Evolutionary conservation across 192 early-diverging fungal genomes (phyloP).

Genomic region (Lobosporangium transversale): DNA sequence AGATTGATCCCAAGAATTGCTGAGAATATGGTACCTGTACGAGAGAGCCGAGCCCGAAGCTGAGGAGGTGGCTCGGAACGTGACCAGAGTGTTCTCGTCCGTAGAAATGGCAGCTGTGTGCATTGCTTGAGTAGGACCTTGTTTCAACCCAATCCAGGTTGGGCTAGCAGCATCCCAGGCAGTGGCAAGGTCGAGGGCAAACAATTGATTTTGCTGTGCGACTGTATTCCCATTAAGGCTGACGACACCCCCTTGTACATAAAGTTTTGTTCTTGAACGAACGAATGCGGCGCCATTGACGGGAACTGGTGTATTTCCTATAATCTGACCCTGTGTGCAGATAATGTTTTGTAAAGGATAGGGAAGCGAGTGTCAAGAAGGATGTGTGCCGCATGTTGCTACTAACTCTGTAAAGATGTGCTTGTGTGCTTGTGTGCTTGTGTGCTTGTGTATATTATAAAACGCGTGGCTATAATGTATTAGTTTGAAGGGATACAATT

Average conservation of each 20-base stretch:
- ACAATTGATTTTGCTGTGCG: constrained; percentile 21
- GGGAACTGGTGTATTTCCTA: neutral
- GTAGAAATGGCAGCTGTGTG: constrained; percentile 9
- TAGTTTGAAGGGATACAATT: no score
- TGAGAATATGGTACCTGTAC: neutral
- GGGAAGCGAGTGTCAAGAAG: no score
- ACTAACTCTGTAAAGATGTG: no score
- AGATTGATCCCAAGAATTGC: constrained; percentile 12
- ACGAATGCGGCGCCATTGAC: constrained; percentile 8
- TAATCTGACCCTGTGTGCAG: neutral
- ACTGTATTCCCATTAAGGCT: constrained; percentile 5
- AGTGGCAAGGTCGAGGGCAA: constrained; percentile 6
- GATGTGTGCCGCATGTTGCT: no score
- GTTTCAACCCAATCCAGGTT: constrained; percentile 10
- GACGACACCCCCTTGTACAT: constrained; percentile 12
- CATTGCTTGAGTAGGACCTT: constrained; percentile 3
- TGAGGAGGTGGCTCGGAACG: neutral
- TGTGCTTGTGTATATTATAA: no score
- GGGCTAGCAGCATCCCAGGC: constrained; percentile 1
- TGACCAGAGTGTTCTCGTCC: constrained; percentile 12
- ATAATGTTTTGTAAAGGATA: no score
- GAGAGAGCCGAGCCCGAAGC: constrained; percentile 4
- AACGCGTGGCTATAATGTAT: no score
- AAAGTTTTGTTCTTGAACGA: constrained; percentile 15
- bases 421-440: no score